Percentiles rank a stretch among this genome's conserved stretches.
phyloP scores from a whole-genome alignment of 2,329 filamentous ascomycete genomes.

The Tolypocladium cylindrosporum region DNA sequence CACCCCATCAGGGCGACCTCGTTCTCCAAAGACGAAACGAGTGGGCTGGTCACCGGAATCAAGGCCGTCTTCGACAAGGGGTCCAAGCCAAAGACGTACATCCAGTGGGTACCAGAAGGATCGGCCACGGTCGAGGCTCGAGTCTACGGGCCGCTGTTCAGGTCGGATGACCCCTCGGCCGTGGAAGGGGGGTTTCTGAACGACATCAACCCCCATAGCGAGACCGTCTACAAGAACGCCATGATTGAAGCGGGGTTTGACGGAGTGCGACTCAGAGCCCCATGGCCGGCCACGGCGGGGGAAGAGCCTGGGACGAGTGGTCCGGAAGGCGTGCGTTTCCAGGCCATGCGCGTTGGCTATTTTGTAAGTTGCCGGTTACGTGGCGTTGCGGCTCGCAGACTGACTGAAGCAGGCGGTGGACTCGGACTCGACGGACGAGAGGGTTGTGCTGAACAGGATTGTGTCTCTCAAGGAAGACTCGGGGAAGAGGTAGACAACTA shows the following conservation, averaged over 20 bases:
- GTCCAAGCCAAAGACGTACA: constrained; percentile 68
- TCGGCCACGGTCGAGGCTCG: constrained; percentile 64
- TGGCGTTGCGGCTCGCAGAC: constrained; percentile 1
- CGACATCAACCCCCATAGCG: constrained; percentile 76
- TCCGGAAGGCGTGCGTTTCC: constrained; percentile 74
- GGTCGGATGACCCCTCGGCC: constrained; percentile 69
- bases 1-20: constrained; percentile 61
- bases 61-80: constrained; percentile 58
- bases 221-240: constrained; percentile 68
- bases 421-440: constrained; percentile 64
- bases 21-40: constrained; percentile 56
- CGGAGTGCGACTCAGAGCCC: constrained; percentile 61
- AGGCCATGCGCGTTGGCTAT: constrained; percentile 82
- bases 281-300: constrained; percentile 72
- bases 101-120: constrained; percentile 77
- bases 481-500: constrained; percentile 38
- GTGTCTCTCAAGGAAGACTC: constrained; percentile 83
- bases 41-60: constrained; percentile 57
- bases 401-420: constrained; percentile 50
- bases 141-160: constrained; percentile 76
- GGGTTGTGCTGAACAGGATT: constrained; percentile 81
- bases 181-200: constrained; percentile 72
- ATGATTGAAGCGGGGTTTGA: constrained; percentile 77
- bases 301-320: constrained; percentile 56
- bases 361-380: constrained; percentile 40